Base-by-base conservation (phyloP, 495 filamentous ascomycete genomes). In the Neurospora sp. region DNA sequence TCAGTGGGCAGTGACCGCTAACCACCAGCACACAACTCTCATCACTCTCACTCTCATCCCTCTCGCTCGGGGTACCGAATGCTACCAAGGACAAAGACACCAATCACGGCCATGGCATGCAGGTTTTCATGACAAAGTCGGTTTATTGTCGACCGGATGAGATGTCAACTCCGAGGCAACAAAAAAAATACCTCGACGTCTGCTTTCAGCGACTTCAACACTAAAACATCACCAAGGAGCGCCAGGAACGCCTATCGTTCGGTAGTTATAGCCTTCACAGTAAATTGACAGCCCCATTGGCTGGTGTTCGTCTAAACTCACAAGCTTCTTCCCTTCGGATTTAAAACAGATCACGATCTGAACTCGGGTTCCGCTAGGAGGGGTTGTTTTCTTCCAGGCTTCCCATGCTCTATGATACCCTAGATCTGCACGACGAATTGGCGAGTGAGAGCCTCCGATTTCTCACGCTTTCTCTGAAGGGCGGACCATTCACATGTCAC, bases 391-490 rank as follows among this genome's bases (percentile, higher is more conserved):
- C 4, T 16, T n/a, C n/a, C n/a, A 47, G 44, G 44, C 44, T 47
- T 47, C 44, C 44, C 45, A 53, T 53, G 8, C 22, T 59, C 9
- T 22, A 71, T 61, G 22, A 41, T 8, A 71, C 37, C 37, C 22
- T 71, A 65, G 53, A 65, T 65, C 27, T 65, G 53, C 27, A 65
- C 27, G 53, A 65, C 18, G 70, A 71, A 75, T 75, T 75, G 71
- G 41, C 73, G 68, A 75, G 71, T 75, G 35, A 69, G 73, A 75
- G 22, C 68, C 35, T 71, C 61, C 14, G 73, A 44, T 27, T 59
- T 65, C 53, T 31, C 73, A 39, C 70, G 61, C 9, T 20, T 59
- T 27, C 22, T 59, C 10, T 74, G 65, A 72, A 72, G 70, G 61
- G 31, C 47, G 65, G 27, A 35, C 53, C 53, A 65, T 65, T 65